A percentile compares a stretch with the other conserved stretches of the same genome.
Conservation (phyloP, 257 asterid genomes). For the Solanum megistacrolobum region DNA sequence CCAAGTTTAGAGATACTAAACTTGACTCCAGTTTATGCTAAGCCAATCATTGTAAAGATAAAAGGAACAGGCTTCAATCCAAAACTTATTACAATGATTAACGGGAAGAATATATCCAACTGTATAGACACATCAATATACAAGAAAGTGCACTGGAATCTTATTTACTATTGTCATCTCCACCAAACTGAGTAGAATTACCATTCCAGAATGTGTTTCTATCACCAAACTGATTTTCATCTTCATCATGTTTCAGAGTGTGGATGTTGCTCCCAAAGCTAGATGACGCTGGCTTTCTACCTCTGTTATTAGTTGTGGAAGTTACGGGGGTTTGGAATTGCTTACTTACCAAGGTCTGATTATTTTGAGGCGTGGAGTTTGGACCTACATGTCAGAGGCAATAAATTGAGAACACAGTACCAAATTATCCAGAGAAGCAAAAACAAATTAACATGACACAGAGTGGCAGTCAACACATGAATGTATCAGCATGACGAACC, state of each 20-base stretch:
- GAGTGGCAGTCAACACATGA: not conserved
- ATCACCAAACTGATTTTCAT: slow-evolving; percentile 38
- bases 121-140: not conserved
- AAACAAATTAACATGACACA: not conserved
- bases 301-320: slow-evolving; percentile 19
- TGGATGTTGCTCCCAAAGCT: slow-evolving; percentile 74
- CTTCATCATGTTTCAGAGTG: slow-evolving; percentile 67
- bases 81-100: not conserved
- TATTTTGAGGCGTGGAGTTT: slow-evolving; percentile 34
- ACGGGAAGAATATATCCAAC: not conserved
- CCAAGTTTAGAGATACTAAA: not conserved
- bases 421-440: not conserved
- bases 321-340: slow-evolving; percentile 18
- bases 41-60: not conserved
- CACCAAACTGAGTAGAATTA: slow-evolving; percentile 83
- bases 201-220: slow-evolving; percentile 89
- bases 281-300: slow-evolving; percentile 25
- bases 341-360: slow-evolving; percentile 23
- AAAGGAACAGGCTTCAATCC: not conserved
- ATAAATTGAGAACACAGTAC: not conserved
- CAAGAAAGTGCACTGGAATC: not conserved
- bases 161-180: slow-evolving; percentile 27
- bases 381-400: slow-evolving; percentile 28
- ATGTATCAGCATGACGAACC: not conserved
- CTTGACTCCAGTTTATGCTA: not conserved